Percentiles rank a stretch among this genome's conserved stretches.
These are phyloP conservation scores for Claviceps pazoutovae DNA, from an alignment of 2,329 filamentous ascomycete genomes.

Conservation along the genomic window DNA sequence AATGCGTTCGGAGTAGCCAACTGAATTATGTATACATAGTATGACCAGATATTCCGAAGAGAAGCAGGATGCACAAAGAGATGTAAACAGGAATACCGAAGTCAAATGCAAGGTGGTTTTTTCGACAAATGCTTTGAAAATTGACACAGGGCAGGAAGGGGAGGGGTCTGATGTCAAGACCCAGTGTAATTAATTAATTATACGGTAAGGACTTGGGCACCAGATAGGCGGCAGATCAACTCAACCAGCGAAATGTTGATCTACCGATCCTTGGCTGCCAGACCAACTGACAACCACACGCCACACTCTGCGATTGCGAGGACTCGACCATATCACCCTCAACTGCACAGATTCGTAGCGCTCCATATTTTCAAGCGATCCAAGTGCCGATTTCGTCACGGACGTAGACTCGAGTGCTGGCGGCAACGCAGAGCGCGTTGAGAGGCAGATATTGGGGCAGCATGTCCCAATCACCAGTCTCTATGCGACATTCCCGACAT, in stretches of 20 bases:
- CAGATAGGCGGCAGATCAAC: too few species aligned
- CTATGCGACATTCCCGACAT: slow-evolving; percentile 45
- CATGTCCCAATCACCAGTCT: slow-evolving; percentile 14
- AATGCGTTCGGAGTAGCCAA: background rate
- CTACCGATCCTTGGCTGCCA: too few species aligned
- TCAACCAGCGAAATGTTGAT: background rate
- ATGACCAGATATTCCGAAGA: background rate
- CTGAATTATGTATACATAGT: background rate
- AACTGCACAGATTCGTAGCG: background rate
- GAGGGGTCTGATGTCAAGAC: too few species aligned
- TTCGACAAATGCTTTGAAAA: background rate
- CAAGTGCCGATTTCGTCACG: background rate
- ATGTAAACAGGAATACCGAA: background rate
- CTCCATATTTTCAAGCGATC: background rate
- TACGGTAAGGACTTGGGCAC: too few species aligned
- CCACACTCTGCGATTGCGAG: background rate
- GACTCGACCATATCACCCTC: background rate
- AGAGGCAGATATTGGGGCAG: background rate
- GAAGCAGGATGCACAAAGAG: background rate
- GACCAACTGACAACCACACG: background rate
- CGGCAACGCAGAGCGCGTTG: background rate
- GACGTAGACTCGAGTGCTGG: background rate
- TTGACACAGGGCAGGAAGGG: too few species aligned
- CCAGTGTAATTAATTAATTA: too few species aligned
- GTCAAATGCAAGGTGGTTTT: too few species aligned